Conservation (phyloP, 2,329 filamentous ascomycete genomes). For the Trichoderma gracile region DNA sequence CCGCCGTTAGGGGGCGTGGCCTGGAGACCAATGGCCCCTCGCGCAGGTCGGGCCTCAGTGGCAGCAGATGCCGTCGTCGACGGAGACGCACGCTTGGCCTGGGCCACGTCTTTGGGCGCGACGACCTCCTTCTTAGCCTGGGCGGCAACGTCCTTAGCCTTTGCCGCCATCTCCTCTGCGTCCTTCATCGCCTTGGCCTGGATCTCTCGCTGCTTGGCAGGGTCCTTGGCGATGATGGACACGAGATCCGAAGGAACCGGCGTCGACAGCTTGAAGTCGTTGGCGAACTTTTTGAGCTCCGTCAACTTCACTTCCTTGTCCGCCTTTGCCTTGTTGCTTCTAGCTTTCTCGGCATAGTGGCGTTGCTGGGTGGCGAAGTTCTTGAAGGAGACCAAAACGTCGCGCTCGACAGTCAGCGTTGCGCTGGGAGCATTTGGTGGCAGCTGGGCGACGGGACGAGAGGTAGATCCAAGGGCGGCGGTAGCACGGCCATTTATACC, state of each 20-base stretch:
- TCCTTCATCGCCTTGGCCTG: conserved; percentile 83
- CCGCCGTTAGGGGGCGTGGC: conserved; percentile 33
- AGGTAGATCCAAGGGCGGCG: not conserved
- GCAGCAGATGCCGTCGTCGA: conserved; percentile 15
- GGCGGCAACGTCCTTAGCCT: conserved; percentile 51
- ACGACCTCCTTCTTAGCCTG: conserved; percentile 46
- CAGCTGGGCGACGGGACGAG: conserved; percentile 7
- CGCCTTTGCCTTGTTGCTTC: conserved; percentile 59
- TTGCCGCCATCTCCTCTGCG: conserved; percentile 59
- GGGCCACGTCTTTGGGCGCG: conserved; percentile 47
- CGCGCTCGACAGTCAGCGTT: conserved; percentile 61
- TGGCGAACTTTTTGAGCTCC: conserved; percentile 92
- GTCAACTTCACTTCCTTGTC: conserved; percentile 93
- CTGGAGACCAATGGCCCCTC: conserved; percentile 40
- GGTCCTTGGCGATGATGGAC: conserved; percentile 93
- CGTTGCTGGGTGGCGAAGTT: conserved; percentile 61
- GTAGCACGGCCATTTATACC: conserved; percentile 30
- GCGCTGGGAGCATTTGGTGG: conserved; percentile 48
- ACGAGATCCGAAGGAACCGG: conserved; percentile 90
- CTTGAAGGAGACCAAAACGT: conserved; percentile 65
- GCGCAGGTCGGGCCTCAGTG: conserved; percentile 37
- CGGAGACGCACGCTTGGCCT: conserved; percentile 41
- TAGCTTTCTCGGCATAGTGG: conserved; percentile 56
- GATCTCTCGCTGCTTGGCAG: conserved; percentile 90
- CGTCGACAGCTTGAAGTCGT: conserved; percentile 90